These are phyloP conservation scores for Botrytis tulipae DNA, from an alignment of 2,329 filamentous ascomycete species.

Conservation along the genomic window DNA sequence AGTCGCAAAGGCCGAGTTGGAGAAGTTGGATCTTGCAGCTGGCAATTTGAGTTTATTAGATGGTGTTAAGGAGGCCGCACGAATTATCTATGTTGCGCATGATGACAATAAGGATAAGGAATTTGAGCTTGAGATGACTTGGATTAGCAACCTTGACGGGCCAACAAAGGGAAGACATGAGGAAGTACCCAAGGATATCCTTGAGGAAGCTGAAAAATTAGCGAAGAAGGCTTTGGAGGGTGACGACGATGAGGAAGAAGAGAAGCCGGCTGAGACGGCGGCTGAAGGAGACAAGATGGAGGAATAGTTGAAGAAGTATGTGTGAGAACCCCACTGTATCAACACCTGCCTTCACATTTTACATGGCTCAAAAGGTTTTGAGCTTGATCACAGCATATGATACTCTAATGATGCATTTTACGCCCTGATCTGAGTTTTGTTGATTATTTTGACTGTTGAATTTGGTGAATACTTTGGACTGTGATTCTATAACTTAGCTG, in stretches of 20 bases:
- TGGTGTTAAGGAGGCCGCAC: conserved; percentile 91
- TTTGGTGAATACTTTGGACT: neutral
- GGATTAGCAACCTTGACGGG: conserved; percentile 82
- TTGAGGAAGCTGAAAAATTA: conserved; percentile 88
- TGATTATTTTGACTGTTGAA: neutral
- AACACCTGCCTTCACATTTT: conserved; percentile 30
- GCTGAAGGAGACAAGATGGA: conserved; percentile 79
- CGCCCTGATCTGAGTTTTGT: neutral
- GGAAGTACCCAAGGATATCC: conserved; percentile 86
- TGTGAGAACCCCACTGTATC: conserved; percentile 35
- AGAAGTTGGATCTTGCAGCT: conserved; percentile 88
- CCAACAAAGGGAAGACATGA: conserved; percentile 91
- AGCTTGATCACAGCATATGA: conserved; percentile 18
- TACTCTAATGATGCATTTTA: conserved; percentile 22
- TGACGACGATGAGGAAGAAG: conserved; percentile 78
- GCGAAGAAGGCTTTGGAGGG: conserved; percentile 88
- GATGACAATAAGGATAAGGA: conserved; percentile 99
- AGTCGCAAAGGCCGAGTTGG: conserved; percentile 94
- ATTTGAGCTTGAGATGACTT: conserved; percentile 98
- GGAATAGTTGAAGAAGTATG: conserved; percentile 55
- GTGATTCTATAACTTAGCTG: neutral
- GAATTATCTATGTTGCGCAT: conserved; percentile 96
- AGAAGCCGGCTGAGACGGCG: conserved; percentile 58
- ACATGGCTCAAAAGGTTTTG: conserved; percentile 8
- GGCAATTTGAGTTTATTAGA: conserved; percentile 76